Percentiles rank a stretch among this genome's conserved stretches.
Conservation (phyloP, 768 basidiomycete species). For the Calocybe gangraenosa region DNA sequence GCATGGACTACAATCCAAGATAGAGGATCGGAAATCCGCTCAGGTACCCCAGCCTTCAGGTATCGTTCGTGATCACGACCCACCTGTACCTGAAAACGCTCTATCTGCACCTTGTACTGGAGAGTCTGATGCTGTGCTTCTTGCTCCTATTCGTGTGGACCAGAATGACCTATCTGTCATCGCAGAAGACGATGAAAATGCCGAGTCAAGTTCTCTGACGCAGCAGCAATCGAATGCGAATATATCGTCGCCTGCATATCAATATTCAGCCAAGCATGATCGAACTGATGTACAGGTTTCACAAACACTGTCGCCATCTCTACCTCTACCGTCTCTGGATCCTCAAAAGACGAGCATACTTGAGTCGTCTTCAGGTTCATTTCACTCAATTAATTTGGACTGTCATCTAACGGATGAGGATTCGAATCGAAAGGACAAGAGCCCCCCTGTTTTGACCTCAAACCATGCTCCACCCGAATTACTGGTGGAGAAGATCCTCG, state of each 20-base stretch:
- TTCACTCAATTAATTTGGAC: conserved; percentile 35
- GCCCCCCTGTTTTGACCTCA: too few relatives aligned
- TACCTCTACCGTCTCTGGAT: neutral
- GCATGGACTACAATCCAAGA: too few relatives aligned
- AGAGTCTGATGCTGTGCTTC: neutral
- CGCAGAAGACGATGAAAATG: conserved; percentile 63
- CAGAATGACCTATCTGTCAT: conserved; percentile 62
- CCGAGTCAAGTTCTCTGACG: conserved; percentile 32
- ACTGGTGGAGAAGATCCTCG: neutral
- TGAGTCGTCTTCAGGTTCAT: conserved; percentile 31
- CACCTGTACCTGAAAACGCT: too few relatives aligned
- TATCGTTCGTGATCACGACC: too few relatives aligned
- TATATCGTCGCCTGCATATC: too few relatives aligned
- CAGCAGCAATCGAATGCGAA: neutral
- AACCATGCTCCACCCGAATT: neutral
- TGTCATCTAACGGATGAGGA: conserved; percentile 22
- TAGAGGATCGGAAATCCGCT: too few relatives aligned
- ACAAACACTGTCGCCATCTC: neutral
- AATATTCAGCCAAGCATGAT: too few relatives aligned
- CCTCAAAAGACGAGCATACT: conserved; percentile 9
- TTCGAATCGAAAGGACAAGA: neutral
- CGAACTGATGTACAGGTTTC: neutral
- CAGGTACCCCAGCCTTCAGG: too few relatives aligned
- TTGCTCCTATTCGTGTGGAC: conserved; percentile 15
- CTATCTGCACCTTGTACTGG: too few relatives aligned